Percentiles rank a stretch among this genome's conserved stretches.
Evolutionary conservation across 768 basidiomycete species (phyloP).

Genomic region (Mycena leptocephala): DNA sequence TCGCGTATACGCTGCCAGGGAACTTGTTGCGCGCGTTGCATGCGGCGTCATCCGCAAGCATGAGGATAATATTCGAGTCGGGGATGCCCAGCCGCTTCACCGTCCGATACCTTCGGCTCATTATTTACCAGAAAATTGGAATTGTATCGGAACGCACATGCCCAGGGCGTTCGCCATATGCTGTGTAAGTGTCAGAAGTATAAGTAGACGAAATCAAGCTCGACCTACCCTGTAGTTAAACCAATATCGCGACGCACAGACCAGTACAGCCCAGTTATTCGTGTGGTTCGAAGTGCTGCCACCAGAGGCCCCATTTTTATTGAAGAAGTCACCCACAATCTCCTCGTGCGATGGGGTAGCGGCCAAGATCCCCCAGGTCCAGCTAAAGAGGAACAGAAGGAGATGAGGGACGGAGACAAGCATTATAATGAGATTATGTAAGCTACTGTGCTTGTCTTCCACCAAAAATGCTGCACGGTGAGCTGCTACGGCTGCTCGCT

Average conservation of each 20-base stretch:
- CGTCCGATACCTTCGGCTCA: slow-evolving; percentile 89
- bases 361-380: slow-evolving; percentile 49
- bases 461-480: slow-evolving; percentile 38
- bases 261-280: slow-evolving; percentile 99
- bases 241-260: slow-evolving; percentile 96
- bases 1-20: slow-evolving; percentile 94
- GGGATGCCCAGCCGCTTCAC: slow-evolving; percentile 98
- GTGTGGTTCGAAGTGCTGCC: slow-evolving; percentile 73
- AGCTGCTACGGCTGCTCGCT: neutral
- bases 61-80: slow-evolving; percentile 98
- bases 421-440: neutral
- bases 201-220: neutral
- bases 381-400: slow-evolving; percentile 53
- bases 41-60: slow-evolving; percentile 97
- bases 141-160: slow-evolving; percentile 70
- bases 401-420: slow-evolving; percentile 28
- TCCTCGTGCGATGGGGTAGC: slow-evolving; percentile 51
- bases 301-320: slow-evolving; percentile 50
- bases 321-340: slow-evolving; percentile 64
- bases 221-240: slow-evolving; percentile 95
- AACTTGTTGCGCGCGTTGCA: slow-evolving; percentile 95
- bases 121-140: neutral
- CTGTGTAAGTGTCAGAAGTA: slow-evolving; percentile 55
- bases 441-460: slow-evolving; percentile 3
- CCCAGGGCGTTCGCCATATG: slow-evolving; percentile 99